A percentile compares a stretch with the other conserved stretches of the same genome.
Evolutionary conservation across 1,139 yeast species (phyloP).

Genomic region (Scheffersomyces stambukii): DNA sequence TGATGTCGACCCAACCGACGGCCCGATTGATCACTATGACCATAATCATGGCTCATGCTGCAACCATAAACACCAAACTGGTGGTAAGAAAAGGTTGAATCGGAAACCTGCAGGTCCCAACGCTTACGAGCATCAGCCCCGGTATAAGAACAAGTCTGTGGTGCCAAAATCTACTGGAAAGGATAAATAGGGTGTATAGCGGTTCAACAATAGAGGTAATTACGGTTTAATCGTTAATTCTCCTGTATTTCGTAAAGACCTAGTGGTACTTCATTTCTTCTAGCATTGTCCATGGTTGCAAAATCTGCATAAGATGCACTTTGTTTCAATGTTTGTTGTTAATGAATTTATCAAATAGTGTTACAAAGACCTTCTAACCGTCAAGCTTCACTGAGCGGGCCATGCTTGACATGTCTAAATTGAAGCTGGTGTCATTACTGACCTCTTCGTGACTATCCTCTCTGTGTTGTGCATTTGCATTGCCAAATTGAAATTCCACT

Average conservation of each 20-base stretch:
- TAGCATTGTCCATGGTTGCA: too few relatives aligned
- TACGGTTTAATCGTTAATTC: too few relatives aligned
- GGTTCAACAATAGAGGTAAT: background rate
- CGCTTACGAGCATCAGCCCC: slow-evolving; percentile 70
- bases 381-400: slow-evolving; percentile 7
- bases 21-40: background rate
- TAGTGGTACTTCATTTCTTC: too few relatives aligned
- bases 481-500: too few relatives aligned
- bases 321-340: background rate
- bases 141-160: slow-evolving; percentile 33
- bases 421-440: background rate
- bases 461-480: too few relatives aligned
- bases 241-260: too few relatives aligned
- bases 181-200: background rate
- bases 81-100: slow-evolving; percentile 4
- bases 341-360: background rate
- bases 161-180: slow-evolving; percentile 4
- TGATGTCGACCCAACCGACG: background rate
- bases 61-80: slow-evolving; percentile 1
- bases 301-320: too few relatives aligned
- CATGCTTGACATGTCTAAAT: slow-evolving; percentile 6
- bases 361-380: too few relatives aligned
- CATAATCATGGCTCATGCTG: background rate
- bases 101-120: slow-evolving; percentile 39
- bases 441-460: slow-evolving; percentile 4